Evolutionary conservation across 345 rosid species (phyloP).

Genomic region (Rhizophora mangle): DNA sequence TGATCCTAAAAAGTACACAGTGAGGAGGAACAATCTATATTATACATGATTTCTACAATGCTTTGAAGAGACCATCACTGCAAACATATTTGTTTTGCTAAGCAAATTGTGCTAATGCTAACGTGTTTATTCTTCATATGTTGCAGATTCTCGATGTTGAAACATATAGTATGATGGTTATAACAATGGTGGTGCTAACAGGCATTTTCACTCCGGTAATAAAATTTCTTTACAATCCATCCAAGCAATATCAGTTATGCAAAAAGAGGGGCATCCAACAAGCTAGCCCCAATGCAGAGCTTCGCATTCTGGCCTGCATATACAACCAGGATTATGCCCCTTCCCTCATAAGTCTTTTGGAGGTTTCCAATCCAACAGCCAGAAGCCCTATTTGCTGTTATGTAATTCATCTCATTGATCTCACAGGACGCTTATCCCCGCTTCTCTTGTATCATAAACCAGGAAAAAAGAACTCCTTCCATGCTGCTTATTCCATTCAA

Average conservation of each 20-base stretch:
- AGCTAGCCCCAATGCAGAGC: slow-evolving; percentile 1
- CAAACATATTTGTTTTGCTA: background rate
- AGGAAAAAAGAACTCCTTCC: background rate
- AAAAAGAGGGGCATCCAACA: slow-evolving; percentile 11
- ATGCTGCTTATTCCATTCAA: slow-evolving; percentile 12
- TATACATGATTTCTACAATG: no score
- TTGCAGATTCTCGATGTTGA: slow-evolving; percentile 22
- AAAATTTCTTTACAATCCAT: slow-evolving; percentile 18
- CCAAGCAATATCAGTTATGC: background rate
- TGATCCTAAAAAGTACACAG: no score
- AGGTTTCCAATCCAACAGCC: slow-evolving; percentile 7
- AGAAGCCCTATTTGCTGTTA: slow-evolving; percentile 21
- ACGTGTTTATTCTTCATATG: background rate
- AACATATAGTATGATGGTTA: slow-evolving; percentile 14
- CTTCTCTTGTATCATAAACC: slow-evolving; percentile 12
- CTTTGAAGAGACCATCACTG: background rate
- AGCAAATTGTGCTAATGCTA: background rate
- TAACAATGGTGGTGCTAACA: slow-evolving; percentile 12
- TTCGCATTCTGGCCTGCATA: slow-evolving; percentile 16
- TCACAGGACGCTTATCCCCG: slow-evolving; percentile 17
- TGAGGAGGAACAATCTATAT: no score
- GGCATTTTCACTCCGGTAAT: slow-evolving; percentile 11
- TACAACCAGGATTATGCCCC: slow-evolving; percentile 16
- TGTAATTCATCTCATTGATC: slow-evolving; percentile 16
- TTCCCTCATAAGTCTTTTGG: slow-evolving; percentile 10